Conservation (phyloP, 2,329 filamentous ascomycete genomes). For the Paecilomyces niveus region DNA sequence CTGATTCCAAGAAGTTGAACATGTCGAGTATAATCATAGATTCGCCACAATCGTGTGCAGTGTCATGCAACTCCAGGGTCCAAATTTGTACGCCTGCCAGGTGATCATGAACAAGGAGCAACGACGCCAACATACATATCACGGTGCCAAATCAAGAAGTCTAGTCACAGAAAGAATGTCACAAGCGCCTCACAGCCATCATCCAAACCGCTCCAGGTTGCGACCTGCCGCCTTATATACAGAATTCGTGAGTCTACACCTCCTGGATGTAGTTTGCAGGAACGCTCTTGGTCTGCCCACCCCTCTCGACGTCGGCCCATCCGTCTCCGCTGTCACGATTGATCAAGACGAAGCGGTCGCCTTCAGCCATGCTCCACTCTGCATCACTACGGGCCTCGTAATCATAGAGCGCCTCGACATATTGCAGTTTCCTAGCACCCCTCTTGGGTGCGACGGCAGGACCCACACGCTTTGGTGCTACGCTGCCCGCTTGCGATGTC, state of each 20-base stretch:
- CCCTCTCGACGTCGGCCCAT: constrained; percentile 94
- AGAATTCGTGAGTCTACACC: constrained; percentile 39
- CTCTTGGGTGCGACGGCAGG: constrained; percentile 84
- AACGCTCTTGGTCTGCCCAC: constrained; percentile 77
- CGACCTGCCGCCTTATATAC: constrained; percentile 17
- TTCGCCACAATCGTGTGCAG: neutral
- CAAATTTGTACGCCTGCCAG: neutral
- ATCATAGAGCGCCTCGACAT: constrained; percentile 88
- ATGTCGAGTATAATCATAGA: neutral
- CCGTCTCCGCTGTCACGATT: constrained; percentile 86
- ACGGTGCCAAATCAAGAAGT: neutral
- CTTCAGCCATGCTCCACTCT: constrained; percentile 85
- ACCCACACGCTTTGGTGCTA: constrained; percentile 69
- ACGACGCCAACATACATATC: neutral
- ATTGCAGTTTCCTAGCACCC: constrained; percentile 87
- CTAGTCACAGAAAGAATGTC: neutral
- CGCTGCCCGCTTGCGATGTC: constrained; percentile 55
- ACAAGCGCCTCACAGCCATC: neutral
- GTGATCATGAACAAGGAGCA: neutral
- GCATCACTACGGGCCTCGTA: constrained; percentile 79
- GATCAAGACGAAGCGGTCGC: constrained; percentile 84
- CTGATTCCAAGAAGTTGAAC: neutral
- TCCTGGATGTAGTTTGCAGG: constrained; percentile 88
- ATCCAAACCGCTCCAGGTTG: neutral
- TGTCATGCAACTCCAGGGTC: neutral